These are phyloP conservation scores for Yamadazyma epiphylla DNA, from an alignment of 1,139 yeast genomes.

Conservation along the genomic window DNA sequence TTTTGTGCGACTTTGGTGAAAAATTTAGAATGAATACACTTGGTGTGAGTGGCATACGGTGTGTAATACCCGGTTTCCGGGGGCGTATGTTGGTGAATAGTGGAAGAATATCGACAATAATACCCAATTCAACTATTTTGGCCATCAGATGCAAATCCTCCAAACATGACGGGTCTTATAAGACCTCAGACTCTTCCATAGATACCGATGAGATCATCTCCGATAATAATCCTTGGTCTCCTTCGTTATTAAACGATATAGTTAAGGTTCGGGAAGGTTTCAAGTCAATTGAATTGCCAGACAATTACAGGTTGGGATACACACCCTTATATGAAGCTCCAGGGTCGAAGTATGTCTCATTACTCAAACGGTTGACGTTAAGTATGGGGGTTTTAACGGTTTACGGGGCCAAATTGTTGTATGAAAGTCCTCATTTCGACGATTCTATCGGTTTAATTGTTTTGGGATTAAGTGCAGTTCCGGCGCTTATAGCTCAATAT, in stretches of 20 bases:
- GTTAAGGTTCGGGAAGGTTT: conserved; percentile 25
- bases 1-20: too few relatives aligned
- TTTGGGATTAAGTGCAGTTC: conserved; percentile 36
- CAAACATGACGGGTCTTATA: conserved; percentile 19
- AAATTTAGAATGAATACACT: too few relatives aligned
- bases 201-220: conserved; percentile 42
- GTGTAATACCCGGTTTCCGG: too few relatives aligned
- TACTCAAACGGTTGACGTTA: conserved; percentile 50
- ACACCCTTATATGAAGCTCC: conserved; percentile 57
- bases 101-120: too few relatives aligned
- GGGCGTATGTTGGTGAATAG: too few relatives aligned
- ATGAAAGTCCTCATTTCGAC: conserved; percentile 55
- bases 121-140: too few relatives aligned
- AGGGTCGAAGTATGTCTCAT: conserved; percentile 50
- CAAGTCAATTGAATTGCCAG: conserved; percentile 30
- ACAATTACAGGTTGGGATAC: conserved; percentile 48
- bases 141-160: too few relatives aligned
- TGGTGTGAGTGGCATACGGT: too few relatives aligned
- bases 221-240: conserved; percentile 49
- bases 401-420: conserved; percentile 52
- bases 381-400: conserved; percentile 54
- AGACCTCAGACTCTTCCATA: conserved; percentile 30
- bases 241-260: conserved; percentile 36
- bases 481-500: conserved; percentile 49
- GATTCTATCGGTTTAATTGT: conserved; percentile 48